These are phyloP conservation scores for Effrenium voratum DNA, from an alignment of 73 alveolate genomes.

Conservation along the genomic window DNA sequence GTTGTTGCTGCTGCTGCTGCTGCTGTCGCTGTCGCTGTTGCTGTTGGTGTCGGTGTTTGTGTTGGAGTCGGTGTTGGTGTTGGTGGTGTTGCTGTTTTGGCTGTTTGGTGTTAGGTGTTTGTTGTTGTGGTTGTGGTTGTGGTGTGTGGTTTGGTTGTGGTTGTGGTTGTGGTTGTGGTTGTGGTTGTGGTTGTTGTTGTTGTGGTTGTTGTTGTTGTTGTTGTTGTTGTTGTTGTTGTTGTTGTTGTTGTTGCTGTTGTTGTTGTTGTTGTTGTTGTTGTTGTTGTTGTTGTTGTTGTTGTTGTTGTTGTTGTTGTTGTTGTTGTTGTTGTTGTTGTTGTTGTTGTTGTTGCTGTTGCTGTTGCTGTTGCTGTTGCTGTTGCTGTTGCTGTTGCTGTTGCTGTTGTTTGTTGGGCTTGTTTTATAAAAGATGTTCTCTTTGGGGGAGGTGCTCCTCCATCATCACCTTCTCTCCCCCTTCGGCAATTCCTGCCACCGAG, in stretches of 20 bases:
- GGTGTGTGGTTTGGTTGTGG: background rate
- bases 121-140: background rate
- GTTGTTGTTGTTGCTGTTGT: no score
- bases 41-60: background rate
- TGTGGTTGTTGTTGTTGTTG: no score
- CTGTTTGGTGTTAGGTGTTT: background rate
- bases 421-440: no score
- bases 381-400: background rate
- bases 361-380: background rate
- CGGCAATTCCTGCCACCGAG: no score
- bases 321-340: no score
- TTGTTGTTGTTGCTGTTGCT: no score
- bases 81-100: background rate
- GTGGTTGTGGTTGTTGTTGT: background rate
- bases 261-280: background rate
- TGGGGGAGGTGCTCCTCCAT: background rate
- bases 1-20: background rate
- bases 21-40: background rate
- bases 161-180: background rate
- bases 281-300: background rate
- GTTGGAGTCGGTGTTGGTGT: background rate
- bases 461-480: background rate
- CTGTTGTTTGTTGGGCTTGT: background rate
- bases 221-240: no score
- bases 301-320: no score